phyloP scores from a whole-genome alignment of 2,329 filamentous ascomycete species.

The Aphanoascus verrucosus region DNA sequence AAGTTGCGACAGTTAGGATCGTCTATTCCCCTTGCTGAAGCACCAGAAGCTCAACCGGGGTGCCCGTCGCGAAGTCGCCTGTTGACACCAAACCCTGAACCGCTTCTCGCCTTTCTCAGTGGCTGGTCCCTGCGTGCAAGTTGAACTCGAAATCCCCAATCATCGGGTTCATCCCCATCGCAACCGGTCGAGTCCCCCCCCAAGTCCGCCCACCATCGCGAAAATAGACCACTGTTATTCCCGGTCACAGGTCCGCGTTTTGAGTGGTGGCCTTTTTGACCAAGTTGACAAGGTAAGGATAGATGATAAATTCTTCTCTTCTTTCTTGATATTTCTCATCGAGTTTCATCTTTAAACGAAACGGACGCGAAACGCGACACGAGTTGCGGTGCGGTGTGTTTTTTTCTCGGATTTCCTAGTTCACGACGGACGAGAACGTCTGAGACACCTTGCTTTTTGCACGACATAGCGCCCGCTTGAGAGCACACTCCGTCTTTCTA shows the following conservation, averaged over 20 bases:
- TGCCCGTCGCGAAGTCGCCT: not conserved
- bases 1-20: not conserved
- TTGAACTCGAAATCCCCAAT: constrained; percentile 1
- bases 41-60: not conserved
- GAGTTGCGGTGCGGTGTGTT: too few relatives aligned
- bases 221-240: not conserved
- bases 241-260: constrained; percentile 2
- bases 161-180: not conserved
- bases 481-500: too few relatives aligned
- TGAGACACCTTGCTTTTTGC: not conserved
- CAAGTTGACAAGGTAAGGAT: not conserved
- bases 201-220: not conserved
- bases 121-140: constrained; percentile 11
- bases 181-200: not conserved
- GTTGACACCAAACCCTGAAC: not conserved
- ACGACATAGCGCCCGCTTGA: too few relatives aligned
- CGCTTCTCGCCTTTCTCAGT: constrained; percentile 8
- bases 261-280: constrained; percentile 3
- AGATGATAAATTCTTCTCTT: not conserved
- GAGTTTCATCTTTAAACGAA: not conserved
- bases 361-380: not conserved
- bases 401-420: too few relatives aligned
- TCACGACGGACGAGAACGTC: too few relatives aligned
- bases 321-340: not conserved
- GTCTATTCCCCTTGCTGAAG: not conserved